These are phyloP conservation scores for Kandelia obovata DNA, from an alignment of 345 rosid genomes.

Conservation along the genomic window DNA sequence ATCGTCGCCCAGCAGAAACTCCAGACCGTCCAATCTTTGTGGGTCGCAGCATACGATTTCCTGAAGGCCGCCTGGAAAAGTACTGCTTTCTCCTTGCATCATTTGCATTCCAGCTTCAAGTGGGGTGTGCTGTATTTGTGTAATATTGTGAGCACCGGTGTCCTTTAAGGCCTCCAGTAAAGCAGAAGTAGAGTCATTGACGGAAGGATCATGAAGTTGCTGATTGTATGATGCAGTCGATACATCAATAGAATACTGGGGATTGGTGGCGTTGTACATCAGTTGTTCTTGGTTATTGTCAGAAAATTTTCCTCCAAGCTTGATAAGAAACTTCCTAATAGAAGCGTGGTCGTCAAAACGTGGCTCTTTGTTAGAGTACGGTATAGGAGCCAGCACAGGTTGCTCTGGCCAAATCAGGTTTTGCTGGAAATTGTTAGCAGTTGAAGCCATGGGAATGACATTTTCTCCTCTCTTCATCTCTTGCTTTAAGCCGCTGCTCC, in stretches of 20 bases:
- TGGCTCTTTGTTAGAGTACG: constrained; percentile 34
- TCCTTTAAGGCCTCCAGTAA: constrained; percentile 21
- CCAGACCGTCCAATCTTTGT: constrained; percentile 42
- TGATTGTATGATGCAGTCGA: constrained; percentile 8
- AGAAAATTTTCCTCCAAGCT: constrained; percentile 57
- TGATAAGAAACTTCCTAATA: constrained; percentile 47
- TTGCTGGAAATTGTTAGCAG: constrained; percentile 15
- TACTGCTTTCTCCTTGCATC: constrained; percentile 32
- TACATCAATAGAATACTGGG: constrained; percentile 20
- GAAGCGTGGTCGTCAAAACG: constrained; percentile 41
- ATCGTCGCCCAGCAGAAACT: constrained; percentile 37
- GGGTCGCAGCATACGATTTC: constrained; percentile 19
- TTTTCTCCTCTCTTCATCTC: constrained; percentile 26
- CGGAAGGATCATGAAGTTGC: constrained; percentile 21
- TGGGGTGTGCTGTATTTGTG: constrained; percentile 5
- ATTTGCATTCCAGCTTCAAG: constrained; percentile 18
- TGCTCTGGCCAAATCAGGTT: constrained; percentile 47
- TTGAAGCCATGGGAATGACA: constrained; percentile 16
- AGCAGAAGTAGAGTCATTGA: constrained; percentile 18
- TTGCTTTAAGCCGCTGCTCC: constrained; percentile 27
- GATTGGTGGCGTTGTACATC: constrained; percentile 10
- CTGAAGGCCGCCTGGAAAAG: constrained; percentile 27
- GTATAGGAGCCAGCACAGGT: constrained; percentile 36
- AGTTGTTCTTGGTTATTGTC: constrained; percentile 18
- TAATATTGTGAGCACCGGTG: constrained; percentile 16